Conservation (phyloP, 2,329 filamentous ascomycete species). For the Colletotrichum somersetense region DNA sequence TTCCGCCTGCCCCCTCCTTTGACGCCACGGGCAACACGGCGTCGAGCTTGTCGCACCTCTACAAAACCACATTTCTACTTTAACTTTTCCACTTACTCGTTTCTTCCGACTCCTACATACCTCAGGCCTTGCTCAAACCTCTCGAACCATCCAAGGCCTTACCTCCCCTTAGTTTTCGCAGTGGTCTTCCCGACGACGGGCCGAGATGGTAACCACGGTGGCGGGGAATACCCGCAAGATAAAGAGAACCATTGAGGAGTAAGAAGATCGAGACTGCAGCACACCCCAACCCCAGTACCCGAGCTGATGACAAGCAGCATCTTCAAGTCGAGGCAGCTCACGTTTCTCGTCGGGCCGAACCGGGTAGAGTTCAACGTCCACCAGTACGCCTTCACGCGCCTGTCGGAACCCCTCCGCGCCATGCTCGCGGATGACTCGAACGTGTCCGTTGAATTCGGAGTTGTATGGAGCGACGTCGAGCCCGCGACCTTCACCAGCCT, state of each 20-base stretch:
- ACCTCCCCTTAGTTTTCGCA: neutral
- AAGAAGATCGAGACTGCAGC: rapidly evolving
- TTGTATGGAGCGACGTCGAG: neutral
- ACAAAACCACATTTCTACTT: neutral
- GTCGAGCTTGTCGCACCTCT: neutral
- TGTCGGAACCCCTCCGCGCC: neutral
- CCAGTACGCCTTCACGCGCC: neutral
- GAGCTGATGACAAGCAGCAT: neutral
- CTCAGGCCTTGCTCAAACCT: neutral
- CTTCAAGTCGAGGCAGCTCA: constrained; percentile 2
- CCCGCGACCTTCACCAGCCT: neutral
- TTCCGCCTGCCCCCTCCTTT: neutral
- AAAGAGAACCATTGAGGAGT: neutral
- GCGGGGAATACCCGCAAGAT: neutral
- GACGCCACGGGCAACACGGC: neutral
- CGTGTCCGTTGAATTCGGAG: neutral
- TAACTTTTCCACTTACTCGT: neutral
- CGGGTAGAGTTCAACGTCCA: neutral
- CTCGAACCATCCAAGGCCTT: neutral
- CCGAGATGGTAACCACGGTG: neutral
- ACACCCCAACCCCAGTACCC: neutral
- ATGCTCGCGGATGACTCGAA: neutral
- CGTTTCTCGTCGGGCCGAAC: constrained; percentile 8
- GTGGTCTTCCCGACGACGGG: neutral
- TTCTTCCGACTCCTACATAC: neutral